Evolutionary conservation across 2,329 filamentous ascomycete species (phyloP).

Genomic region (Helotiales sp.): DNA sequence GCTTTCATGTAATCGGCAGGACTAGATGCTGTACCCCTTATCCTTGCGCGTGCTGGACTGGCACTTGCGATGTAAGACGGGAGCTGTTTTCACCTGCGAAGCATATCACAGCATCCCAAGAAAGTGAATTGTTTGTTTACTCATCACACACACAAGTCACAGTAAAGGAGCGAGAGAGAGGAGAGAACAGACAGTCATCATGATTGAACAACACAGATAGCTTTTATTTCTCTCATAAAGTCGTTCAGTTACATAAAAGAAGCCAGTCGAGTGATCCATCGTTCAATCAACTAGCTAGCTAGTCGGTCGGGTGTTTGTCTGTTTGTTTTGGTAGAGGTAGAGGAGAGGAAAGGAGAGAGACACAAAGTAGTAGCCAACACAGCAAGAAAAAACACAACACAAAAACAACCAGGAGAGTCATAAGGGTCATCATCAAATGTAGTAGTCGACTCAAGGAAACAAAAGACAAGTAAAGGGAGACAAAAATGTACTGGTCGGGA

Average conservation of each 20-base stretch:
- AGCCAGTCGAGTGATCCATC: too few species aligned
- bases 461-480: not conserved
- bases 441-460: constrained; percentile 38
- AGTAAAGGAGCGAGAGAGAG: not conserved
- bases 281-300: not conserved
- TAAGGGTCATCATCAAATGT: constrained; percentile 47
- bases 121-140: not conserved
- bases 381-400: constrained; percentile 33
- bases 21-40: not conserved
- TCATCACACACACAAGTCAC: not conserved
- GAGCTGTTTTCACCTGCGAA: not conserved
- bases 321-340: not conserved
- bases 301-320: not conserved
- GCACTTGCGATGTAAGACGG: not conserved
- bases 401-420: constrained; percentile 45
- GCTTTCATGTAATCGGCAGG: not conserved
- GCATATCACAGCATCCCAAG: not conserved
- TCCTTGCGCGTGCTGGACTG: not conserved
- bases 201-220: constrained; percentile 43
- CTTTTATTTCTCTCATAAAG: constrained; percentile 50
- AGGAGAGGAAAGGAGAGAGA: not conserved
- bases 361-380: constrained; percentile 1
- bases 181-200: constrained; percentile 9
- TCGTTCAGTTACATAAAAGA: constrained; percentile 49
- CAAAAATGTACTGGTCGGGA: not conserved